These are phyloP conservation scores for Baorangia bicolor DNA, from an alignment of 768 basidiomycete species.

Conservation along the genomic window DNA sequence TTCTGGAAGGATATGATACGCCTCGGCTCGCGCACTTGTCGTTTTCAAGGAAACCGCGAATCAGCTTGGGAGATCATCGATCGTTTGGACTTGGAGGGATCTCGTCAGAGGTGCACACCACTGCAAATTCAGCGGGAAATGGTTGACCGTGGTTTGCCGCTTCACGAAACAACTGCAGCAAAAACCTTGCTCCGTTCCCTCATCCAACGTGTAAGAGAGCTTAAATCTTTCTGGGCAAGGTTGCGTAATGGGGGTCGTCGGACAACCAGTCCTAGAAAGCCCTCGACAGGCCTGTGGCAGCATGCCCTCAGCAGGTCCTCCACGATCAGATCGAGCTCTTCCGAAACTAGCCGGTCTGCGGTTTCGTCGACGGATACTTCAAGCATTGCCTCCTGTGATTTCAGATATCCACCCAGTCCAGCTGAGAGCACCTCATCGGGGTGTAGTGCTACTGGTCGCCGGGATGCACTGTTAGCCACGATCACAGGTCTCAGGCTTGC, in stretches of 20 bases:
- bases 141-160: conserved; percentile 7
- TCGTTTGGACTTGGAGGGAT: not conserved
- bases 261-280: not conserved
- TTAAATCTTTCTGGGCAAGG: conserved; percentile 6
- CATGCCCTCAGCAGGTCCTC: not conserved
- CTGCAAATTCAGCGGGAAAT: conserved; percentile 19
- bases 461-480: not conserved
- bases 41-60: conserved; percentile 6
- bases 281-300: too few relatives aligned
- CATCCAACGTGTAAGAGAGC: not conserved
- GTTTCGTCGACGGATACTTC: not conserved
- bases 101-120: not conserved
- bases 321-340: not conserved
- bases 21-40: conserved; percentile 9
- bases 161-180: conserved; percentile 16
- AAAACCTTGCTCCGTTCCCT: conserved; percentile 15
- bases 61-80: conserved; percentile 17
- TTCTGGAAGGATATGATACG: conserved; percentile 17
- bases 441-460: not conserved
- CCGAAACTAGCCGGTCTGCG: not conserved
- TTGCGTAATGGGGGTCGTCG: not conserved
- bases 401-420: not conserved
- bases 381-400: not conserved
- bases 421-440: not conserved
- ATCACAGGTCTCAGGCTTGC: conserved; percentile 7